Evolutionary conservation across 1,284 basidiomycete species (phyloP), one percentile per base, ranked within the genome.

Genomic region (Cryptococcus sp.): DNA sequence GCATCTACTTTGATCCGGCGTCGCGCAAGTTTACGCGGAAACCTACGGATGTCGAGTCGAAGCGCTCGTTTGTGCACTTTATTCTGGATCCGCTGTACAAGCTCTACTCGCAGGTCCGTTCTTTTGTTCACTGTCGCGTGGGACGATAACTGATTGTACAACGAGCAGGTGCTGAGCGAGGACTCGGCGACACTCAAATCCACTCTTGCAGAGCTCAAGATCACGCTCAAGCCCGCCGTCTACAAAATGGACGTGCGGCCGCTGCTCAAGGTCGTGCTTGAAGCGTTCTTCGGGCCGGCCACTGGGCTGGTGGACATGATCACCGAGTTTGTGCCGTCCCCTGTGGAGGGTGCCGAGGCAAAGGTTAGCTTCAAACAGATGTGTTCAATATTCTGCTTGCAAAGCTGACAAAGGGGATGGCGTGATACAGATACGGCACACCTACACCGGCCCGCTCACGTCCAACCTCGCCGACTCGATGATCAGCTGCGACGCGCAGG

Each of bases 241-340:
- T 98, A 88, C 82, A 98, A 98, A 81, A 95, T 98, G 87, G 96
- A 98, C 73, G 93, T 95, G 8, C 82, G 94, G 53, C 95, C 96
- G 3, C 78, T 99, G 57, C 81, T 99, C 61, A 95, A 96, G 79
- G 89, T 90, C 45, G 88, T 98, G 4, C 79, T 97, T 61, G 88
- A 89, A 68, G 91, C 97, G 67, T 99, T 99, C 82, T 98, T 99
- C 69, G 95, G 96, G 3, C 84, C 87, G 13, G 80, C 90, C 1
- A 86, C 84, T 0, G 95, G 95, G 0, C 80, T 99, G 57, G 85
- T 96, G 36, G 96, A 98, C 77, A 85, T 98, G 81, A 87, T 98
- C 62, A 86, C 87, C 15, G 85, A 91, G 60, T 84, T 92, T 72
- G 84, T 99, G 15, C 96, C 96, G 1, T 89, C 88, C 28, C 91